These are phyloP conservation scores for Clitopilus hobsonii DNA, from an alignment of 768 basidiomycete genomes.

Conservation along the genomic window DNA sequence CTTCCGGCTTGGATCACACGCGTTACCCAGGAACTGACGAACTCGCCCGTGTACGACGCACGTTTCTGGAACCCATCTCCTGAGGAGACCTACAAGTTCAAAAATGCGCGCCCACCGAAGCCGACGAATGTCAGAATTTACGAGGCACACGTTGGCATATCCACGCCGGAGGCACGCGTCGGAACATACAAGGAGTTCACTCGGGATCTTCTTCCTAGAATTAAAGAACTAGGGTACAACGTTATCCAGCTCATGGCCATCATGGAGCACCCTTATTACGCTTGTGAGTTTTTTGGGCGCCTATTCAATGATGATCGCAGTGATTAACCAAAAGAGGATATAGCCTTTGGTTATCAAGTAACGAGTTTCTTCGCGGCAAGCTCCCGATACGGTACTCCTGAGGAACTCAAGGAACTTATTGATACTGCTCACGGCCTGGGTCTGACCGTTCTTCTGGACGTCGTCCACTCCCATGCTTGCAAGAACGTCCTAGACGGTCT, in stretches of 20 bases:
- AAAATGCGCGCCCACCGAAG: slow-evolving; percentile 65
- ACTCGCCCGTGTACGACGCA: slow-evolving; percentile 92
- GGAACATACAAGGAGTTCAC: slow-evolving; percentile 98
- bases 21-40: slow-evolving; percentile 88
- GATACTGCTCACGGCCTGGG: slow-evolving; percentile 95
- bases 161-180: slow-evolving; percentile 79
- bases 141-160: slow-evolving; percentile 98
- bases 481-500: slow-evolving; percentile 96
- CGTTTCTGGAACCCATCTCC: slow-evolving; percentile 97
- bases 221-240: slow-evolving; percentile 92
- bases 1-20: slow-evolving; percentile 92
- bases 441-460: slow-evolving; percentile 87
- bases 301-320: background rate
- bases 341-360: slow-evolving; percentile 97
- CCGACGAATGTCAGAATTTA: slow-evolving; percentile 77
- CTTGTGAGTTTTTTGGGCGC: slow-evolving; percentile 53
- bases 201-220: slow-evolving; percentile 74
- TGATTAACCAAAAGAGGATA: slow-evolving; percentile 8
- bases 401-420: slow-evolving; percentile 92
- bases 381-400: slow-evolving; percentile 93
- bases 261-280: slow-evolving; percentile 98
- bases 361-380: slow-evolving; percentile 97
- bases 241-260: slow-evolving; percentile 97
- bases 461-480: slow-evolving; percentile 97
- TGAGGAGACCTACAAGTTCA: slow-evolving; percentile 73